phyloP scores from a whole-genome alignment of 306 rosid species.

The Arachis hypogaea region DNA sequence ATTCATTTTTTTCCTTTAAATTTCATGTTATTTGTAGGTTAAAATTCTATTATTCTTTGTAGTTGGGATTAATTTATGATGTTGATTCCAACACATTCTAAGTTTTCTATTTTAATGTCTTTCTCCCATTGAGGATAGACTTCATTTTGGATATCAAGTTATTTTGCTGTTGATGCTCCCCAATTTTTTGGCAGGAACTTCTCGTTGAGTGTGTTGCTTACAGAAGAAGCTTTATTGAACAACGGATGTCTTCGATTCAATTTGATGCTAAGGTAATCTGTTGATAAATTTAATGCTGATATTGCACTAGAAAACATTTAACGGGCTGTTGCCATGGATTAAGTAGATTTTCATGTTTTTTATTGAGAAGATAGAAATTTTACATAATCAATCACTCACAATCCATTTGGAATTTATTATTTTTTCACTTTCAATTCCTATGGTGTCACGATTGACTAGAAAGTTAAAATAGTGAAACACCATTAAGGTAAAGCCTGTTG shows the following conservation, averaged over 20 bases:
- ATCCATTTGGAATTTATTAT: constrained; percentile 1
- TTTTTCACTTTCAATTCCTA: constrained; percentile 3
- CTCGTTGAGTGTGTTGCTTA: constrained; percentile 68
- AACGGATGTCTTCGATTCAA: constrained; percentile 68
- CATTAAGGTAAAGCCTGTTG: not conserved
- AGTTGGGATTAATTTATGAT: constrained; percentile 14
- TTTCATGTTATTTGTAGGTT: constrained; percentile 27
- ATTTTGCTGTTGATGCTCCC: constrained; percentile 26
- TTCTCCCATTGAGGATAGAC: not conserved
- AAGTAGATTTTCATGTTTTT: too few relatives aligned
- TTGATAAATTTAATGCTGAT: constrained; percentile 15
- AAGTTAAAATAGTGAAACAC: constrained; percentile 14
- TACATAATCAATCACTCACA: not conserved
- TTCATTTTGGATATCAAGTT: not conserved
- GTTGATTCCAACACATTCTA: constrained; percentile 5
- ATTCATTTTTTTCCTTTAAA: constrained; percentile 20
- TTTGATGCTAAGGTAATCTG: constrained; percentile 79
- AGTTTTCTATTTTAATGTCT: not conserved
- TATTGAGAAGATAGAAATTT: too few relatives aligned
- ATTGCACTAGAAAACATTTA: not conserved
- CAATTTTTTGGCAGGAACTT: constrained; percentile 55
- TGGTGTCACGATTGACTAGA: not conserved
- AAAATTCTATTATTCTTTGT: not conserved
- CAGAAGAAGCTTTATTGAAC: constrained; percentile 54
- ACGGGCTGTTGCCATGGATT: not conserved